Evolutionary conservation across 2,329 filamentous ascomycete genomes (phyloP), one percentile per base, ranked within the genome.

Genomic region (Huntiella omanensis): DNA sequence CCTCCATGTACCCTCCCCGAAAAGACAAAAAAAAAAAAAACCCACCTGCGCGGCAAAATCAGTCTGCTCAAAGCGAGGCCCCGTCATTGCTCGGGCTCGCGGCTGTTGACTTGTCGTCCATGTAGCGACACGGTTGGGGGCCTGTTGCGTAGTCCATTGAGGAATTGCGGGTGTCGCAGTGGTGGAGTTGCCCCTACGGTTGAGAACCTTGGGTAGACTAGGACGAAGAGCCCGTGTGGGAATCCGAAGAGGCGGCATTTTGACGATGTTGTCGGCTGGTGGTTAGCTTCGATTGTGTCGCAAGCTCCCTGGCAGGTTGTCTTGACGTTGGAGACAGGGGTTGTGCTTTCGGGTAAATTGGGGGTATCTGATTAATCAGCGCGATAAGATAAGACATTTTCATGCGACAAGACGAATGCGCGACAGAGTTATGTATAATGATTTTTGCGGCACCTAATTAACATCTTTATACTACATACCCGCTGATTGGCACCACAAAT

Each of bases 41-140:
- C 75, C 54, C 69, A 95, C 88, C 83, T 98, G 91, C 54, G 80
- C 66, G 55, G 80, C 76, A 66, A 96, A 88, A 58, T 93, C 84
- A 33, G 85, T 96, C 75, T 96, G 88, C 70, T 98, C 91, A 58
- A 98, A 98, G 55, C 88, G 72, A 53, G 91, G 91, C 37, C 91
- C 91, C 37, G 77, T 77, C 88, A 98, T 98, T 45, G 86, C 91
- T 62, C 77, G 64, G 46, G 75, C 72, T 56, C 88, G 73, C 35
- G 85, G 77, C 62, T 76, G 75, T 71, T 98, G 91, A 66, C 77
- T 93, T 58, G 75, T 67, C 51, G 84, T 85, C 91, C 91, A 98
- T 50, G 84, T 72, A 4, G 65, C 74, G 50, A 69, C 65, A 52
- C 86, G 76, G 69, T 98, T 98, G 16, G 91, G 91, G 32, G 88